These are phyloP conservation scores for Bidens hawaiensis DNA, from an alignment of 140 eudicot species.

Conservation along the genomic window DNA sequence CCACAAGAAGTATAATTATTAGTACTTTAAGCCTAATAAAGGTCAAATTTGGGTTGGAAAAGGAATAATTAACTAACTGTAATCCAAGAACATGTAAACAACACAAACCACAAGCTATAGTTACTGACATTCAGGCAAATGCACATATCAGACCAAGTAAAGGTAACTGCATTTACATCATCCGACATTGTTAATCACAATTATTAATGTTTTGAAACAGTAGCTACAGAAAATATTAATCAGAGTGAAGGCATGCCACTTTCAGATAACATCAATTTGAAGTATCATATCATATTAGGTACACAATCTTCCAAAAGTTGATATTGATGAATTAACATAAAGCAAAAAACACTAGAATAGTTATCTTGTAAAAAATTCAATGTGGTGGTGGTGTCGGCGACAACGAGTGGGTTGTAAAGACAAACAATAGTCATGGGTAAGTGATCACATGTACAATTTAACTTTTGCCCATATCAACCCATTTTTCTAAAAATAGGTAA, in stretches of 20 bases:
- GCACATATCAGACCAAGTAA: neutral
- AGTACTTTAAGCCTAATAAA: neutral
- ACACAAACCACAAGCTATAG: neutral
- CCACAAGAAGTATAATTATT: neutral
- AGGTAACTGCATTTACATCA: constrained; percentile 1
- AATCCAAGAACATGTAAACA: neutral
- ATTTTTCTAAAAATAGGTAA: too few relatives aligned
- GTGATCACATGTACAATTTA: too few relatives aligned
- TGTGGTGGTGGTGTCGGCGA: too few relatives aligned
- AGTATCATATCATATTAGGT: constrained; percentile 8
- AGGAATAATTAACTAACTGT: neutral
- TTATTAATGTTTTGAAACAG: neutral
- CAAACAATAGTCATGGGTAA: too few relatives aligned
- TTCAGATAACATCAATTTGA: constrained; percentile 10
- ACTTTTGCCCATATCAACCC: too few relatives aligned
- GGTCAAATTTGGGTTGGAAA: constrained; percentile 1
- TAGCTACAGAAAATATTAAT: neutral
- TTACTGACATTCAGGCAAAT: neutral
- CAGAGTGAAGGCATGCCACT: constrained; percentile 3
- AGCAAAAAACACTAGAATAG: too few relatives aligned
- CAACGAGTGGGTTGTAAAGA: too few relatives aligned
- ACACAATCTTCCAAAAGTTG: constrained; percentile 12
- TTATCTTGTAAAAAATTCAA: too few relatives aligned
- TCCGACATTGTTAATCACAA: constrained; percentile 1
- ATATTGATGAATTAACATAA: constrained; percentile 18